phyloP scores from a whole-genome alignment of 1,284 basidiomycete genomes.

The Trametes pubescens region DNA sequence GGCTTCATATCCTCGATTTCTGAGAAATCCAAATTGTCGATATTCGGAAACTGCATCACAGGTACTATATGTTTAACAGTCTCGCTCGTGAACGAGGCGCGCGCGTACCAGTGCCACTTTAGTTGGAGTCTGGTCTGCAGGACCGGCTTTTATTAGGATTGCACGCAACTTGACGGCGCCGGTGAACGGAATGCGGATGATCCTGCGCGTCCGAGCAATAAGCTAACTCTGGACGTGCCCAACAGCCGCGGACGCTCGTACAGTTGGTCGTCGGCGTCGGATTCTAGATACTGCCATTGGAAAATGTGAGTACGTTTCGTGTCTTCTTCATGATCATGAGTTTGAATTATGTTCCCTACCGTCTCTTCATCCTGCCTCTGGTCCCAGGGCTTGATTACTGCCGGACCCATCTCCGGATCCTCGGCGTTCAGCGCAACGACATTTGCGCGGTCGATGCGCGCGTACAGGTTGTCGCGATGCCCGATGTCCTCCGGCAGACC shows the following conservation, averaged over 20 bases:
- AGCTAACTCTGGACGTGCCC: not conserved
- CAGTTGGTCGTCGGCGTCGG: conserved; percentile 87
- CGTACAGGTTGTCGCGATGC: conserved; percentile 73
- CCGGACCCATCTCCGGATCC: conserved; percentile 51
- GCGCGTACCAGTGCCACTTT: conserved; percentile 68
- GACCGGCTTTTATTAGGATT: conserved; percentile 78
- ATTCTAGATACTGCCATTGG: conserved; percentile 68
- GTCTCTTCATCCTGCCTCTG: conserved; percentile 66
- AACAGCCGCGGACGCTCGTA: conserved; percentile 44
- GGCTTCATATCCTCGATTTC: conserved; percentile 68
- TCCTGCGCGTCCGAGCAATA: conserved; percentile 51
- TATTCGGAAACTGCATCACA: conserved; percentile 69
- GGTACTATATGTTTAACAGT: not conserved
- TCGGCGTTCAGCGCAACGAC: conserved; percentile 74
- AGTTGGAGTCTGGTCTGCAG: conserved; percentile 72
- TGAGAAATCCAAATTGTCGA: conserved; percentile 77
- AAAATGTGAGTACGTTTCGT: not conserved
- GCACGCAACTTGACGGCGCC: conserved; percentile 80
- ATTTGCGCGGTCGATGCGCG: conserved; percentile 74
- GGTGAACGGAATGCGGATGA: conserved; percentile 82
- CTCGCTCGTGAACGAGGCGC: not conserved
- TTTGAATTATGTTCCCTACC: conserved; percentile 46
- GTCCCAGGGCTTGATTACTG: conserved; percentile 82
- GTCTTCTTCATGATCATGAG: conserved; percentile 27
- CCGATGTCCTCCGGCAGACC: conserved; percentile 55